Conservation (phyloP, 1,284 basidiomycete species). For the Ganoderma resinaceum region DNA sequence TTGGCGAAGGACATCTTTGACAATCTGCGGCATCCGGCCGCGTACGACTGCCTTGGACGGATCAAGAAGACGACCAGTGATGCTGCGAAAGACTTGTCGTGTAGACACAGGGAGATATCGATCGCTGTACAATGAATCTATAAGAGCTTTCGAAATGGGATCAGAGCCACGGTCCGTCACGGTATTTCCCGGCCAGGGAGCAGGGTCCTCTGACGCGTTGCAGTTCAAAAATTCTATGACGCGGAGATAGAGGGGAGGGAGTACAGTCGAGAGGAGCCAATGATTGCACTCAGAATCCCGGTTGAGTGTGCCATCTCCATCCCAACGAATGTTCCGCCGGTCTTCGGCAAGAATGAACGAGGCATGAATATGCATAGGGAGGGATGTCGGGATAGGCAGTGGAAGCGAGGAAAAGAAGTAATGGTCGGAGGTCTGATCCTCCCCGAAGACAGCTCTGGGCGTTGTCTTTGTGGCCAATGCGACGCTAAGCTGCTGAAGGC, state of each 20-base stretch:
- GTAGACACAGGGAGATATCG: not conserved
- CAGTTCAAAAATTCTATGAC: constrained; percentile 42
- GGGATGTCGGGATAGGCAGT: constrained; percentile 37
- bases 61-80: constrained; percentile 26
- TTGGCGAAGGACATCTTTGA: constrained; percentile 7
- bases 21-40: not conserved
- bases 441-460: not conserved
- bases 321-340: constrained; percentile 45
- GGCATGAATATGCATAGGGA: constrained; percentile 42
- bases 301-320: constrained; percentile 30
- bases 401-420: constrained; percentile 40
- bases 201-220: not conserved
- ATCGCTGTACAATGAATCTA: constrained; percentile 38
- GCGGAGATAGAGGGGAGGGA: constrained; percentile 47
- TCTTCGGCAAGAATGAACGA: constrained; percentile 43
- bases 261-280: constrained; percentile 46
- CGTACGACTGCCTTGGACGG: constrained; percentile 22
- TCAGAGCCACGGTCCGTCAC: constrained; percentile 15
- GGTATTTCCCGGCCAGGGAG: constrained; percentile 29
- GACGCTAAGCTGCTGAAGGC: constrained; percentile 17
- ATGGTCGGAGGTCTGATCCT: not conserved
- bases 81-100: constrained; percentile 19
- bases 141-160: constrained; percentile 30
- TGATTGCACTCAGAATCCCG: constrained; percentile 48
- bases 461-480: constrained; percentile 22